Percentiles rank a stretch among this genome's conserved stretches.
Conservation (phyloP, 768 basidiomycete species). For the Termitomyces sp. region DNA sequence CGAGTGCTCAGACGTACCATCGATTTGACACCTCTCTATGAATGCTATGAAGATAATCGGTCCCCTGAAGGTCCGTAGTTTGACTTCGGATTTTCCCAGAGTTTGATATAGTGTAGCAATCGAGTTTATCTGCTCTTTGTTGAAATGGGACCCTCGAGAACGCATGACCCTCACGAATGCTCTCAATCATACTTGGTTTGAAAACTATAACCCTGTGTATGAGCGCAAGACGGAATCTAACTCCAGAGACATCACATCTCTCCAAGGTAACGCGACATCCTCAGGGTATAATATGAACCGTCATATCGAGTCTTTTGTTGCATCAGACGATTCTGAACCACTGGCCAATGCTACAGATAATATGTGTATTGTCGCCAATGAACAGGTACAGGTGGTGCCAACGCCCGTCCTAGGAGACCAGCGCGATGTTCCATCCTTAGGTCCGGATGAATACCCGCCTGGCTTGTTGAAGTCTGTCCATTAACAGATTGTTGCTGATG, state of each 20-base stretch:
- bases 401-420: not conserved
- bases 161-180: constrained; percentile 74
- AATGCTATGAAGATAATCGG: constrained; percentile 24
- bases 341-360: not conserved
- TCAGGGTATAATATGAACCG: constrained; percentile 19
- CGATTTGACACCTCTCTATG: constrained; percentile 50
- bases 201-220: constrained; percentile 24
- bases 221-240: not conserved
- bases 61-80: constrained; percentile 38
- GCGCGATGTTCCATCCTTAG: not conserved
- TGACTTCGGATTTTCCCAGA: not conserved
- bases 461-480: not conserved
- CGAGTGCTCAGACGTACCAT: constrained; percentile 53
- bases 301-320: constrained; percentile 17
- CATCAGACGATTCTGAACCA: not conserved
- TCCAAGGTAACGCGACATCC: not conserved
- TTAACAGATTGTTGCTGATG: not conserved
- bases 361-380: not conserved
- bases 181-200: constrained; percentile 73
- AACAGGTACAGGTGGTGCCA: not conserved
- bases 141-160: constrained; percentile 52
- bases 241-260: not conserved
- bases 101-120: constrained; percentile 27
- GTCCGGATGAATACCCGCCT: not conserved
- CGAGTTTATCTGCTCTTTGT: constrained; percentile 62